Base-by-base conservation (phyloP, 2,329 filamentous ascomycete species). In the Pseudocercospora macadamiae region DNA sequence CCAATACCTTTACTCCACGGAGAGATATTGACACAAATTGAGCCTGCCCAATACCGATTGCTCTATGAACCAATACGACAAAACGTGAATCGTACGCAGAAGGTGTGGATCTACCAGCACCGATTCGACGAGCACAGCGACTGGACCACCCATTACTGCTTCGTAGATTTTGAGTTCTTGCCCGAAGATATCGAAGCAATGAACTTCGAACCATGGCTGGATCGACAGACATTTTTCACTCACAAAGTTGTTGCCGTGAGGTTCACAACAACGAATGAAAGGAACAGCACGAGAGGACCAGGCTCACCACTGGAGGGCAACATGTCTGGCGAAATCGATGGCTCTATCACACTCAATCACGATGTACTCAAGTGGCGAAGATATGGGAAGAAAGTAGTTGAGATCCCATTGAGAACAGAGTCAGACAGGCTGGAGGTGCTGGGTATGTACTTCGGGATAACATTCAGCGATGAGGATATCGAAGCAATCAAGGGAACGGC, bases 141-240 rank as follows among this genome's bases (percentile, higher is more conserved):
- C 2, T 92, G 87, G 84, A 76, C 79, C 25, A 75, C 82, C 1
- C 82, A 79, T 59, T 90, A 90, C 71, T 83, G 80, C 60, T 92
- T 91, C 70, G 80, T 81, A 2, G 84, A 89, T 54, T 74, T 82
- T 18, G 87, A 89, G 72, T 89, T 88, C 71, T 70, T 83, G 19
- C 80, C 79, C 2, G 69, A 74, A 23, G 87, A 90, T 71, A 88
- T 86, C 66, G 78, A 77, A 16, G 73, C 85, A 1, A 77, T 87
- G 76, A 89, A 86, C 72, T 82, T 78, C 64, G 81, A 70, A 34
- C 83, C 82, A 1, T 83, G 81, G 66, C 77, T 77, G 36, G 76
- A 72, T 52, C 71, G 74, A 18, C 70, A 73, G 26, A 82, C 78
- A 56, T 83, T 80, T 68, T 87, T 89, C 72, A 83, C 80, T 18